A percentile compares a stretch with the other conserved stretches of the same genome.
These are phyloP conservation scores for Solanum microdontum DNA, from an alignment of 257 asterid species.

Conservation along the genomic window DNA sequence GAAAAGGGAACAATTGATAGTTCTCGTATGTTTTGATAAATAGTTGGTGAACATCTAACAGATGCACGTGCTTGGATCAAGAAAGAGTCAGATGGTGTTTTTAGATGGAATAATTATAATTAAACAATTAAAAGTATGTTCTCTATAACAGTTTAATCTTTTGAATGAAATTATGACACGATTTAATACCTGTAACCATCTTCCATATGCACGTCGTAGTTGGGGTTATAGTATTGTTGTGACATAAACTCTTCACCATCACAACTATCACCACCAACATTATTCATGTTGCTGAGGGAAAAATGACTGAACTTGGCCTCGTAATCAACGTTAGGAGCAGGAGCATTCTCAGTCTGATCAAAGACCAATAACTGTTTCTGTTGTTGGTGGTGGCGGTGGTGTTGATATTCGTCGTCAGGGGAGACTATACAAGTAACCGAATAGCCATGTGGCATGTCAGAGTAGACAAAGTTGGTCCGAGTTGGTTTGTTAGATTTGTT, in stretches of 20 bases:
- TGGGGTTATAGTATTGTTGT: neutral
- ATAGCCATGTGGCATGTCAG: slow-evolving; percentile 81
- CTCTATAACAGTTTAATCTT: too few relatives aligned
- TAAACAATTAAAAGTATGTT: too few relatives aligned
- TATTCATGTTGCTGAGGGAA: neutral
- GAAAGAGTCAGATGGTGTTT: neutral
- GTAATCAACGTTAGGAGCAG: neutral
- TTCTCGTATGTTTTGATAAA: neutral
- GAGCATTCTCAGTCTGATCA: neutral
- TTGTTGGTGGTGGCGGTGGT: neutral
- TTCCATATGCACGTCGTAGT: neutral
- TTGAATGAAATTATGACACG: neutral
- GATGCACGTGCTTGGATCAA: neutral
- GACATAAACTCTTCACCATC: neutral
- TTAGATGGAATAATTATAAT: neutral
- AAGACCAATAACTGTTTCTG: slow-evolving; percentile 17
- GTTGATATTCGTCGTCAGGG: slow-evolving; percentile 47
- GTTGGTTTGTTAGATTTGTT: slow-evolving; percentile 24
- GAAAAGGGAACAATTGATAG: neutral
- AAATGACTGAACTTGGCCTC: neutral
- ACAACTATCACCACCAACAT: neutral
- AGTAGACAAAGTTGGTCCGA: slow-evolving; percentile 82
- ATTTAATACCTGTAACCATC: neutral
- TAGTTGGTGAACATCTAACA: neutral
- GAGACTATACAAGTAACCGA: slow-evolving; percentile 73